phyloP scores from a whole-genome alignment of 2,329 filamentous ascomycete genomes.

The Rhytidhysteron rufulum region DNA sequence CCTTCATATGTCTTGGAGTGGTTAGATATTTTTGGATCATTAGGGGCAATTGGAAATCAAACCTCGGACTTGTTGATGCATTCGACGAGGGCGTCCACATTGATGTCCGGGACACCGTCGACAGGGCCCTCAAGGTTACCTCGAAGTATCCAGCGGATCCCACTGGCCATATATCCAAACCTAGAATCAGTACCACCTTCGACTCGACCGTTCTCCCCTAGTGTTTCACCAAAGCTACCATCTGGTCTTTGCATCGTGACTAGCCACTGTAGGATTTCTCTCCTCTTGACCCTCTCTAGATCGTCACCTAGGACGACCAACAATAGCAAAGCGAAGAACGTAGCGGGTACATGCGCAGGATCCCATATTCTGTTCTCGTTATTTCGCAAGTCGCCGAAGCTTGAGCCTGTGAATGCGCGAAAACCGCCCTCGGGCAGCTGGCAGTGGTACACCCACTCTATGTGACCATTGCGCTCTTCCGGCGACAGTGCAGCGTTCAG shows the following conservation, averaged over 20 bases:
- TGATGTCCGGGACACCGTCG: conserved; percentile 64
- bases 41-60: conserved; percentile 12
- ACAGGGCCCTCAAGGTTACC: conserved; percentile 53
- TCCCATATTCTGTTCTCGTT: conserved; percentile 59
- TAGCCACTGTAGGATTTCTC: conserved; percentile 70
- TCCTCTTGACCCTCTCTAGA: conserved; percentile 60
- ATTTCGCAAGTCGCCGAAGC: conserved; percentile 48
- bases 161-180: conserved; percentile 80
- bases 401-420: conserved; percentile 72
- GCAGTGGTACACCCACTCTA: conserved; percentile 78
- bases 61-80: conserved; percentile 64
- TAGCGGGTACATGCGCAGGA: conserved; percentile 80
- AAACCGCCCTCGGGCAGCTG: conserved; percentile 88
- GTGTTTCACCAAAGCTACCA: conserved; percentile 86
- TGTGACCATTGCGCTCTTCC: conserved; percentile 54
- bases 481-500: conserved; percentile 53
- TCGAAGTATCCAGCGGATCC: conserved; percentile 76
- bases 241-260: conserved; percentile 71
- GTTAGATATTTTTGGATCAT: not conserved
- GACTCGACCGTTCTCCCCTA: conserved; percentile 58
- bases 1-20: conserved; percentile 66
- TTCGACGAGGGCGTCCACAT: conserved; percentile 64
- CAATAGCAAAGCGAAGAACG: conserved; percentile 79
- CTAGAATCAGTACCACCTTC: conserved; percentile 80
- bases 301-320: conserved; percentile 65